A percentile compares a stretch with the other conserved stretches of the same genome.
Evolutionary conservation across 169 alveolate genomes (phyloP).

Genomic region (Cryptosporidium ubiquitum): DNA sequence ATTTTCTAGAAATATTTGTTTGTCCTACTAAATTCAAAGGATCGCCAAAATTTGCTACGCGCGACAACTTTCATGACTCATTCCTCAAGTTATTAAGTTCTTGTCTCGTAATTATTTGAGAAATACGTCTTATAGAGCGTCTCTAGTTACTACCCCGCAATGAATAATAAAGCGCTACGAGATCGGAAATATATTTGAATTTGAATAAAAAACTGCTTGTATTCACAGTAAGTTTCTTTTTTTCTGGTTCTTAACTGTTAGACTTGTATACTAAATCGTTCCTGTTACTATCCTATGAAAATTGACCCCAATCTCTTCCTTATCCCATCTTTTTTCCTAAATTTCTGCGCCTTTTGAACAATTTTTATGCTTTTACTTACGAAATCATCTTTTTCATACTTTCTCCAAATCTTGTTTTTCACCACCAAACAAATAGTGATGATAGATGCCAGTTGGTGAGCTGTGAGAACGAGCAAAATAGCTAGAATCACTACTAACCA

Average conservation of each 20-base stretch:
- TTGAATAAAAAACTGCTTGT: background rate
- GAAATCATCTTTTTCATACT: constrained; percentile 36
- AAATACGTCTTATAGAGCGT: constrained; percentile 59
- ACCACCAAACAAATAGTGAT: constrained; percentile 37
- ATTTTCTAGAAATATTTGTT: constrained; percentile 77
- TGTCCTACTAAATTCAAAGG: constrained; percentile 1
- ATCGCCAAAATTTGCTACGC: constrained; percentile 26
- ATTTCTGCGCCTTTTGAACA: constrained; percentile 46
- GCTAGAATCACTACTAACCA: constrained; percentile 65
- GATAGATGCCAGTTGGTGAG: constrained; percentile 62
- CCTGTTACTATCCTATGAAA: constrained; percentile 9
- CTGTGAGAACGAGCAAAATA: constrained; percentile 25
- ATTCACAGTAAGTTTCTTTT: too few relatives aligned
- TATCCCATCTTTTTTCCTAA: constrained; percentile 29
- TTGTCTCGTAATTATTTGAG: constrained; percentile 53
- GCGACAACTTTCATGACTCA: constrained; percentile 57
- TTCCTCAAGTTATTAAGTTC: background rate
- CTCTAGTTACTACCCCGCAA: constrained; percentile 48
- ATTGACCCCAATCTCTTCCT: constrained; percentile 66
- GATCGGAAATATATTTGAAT: background rate
- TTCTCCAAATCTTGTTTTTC: constrained; percentile 32
- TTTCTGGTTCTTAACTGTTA: background rate
- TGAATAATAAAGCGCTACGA: background rate
- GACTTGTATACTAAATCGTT: background rate
- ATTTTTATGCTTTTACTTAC: constrained; percentile 11